Evolutionary conservation across 805 yeast species (phyloP), one percentile per base, ranked within the genome.

Genomic region (Wickerhamomyces bovis): DNA sequence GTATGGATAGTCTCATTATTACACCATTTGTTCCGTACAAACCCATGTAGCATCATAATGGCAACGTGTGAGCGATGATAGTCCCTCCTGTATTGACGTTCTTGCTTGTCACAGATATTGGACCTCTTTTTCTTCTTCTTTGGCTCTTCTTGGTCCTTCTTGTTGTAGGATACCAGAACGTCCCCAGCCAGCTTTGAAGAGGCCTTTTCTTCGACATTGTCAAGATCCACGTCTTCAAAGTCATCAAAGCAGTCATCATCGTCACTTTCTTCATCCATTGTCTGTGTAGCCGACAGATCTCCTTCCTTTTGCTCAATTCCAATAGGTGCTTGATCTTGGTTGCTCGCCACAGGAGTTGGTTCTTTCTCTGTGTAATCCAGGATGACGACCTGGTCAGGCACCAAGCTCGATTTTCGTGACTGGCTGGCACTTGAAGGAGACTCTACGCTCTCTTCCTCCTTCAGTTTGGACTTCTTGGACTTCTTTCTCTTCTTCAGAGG

Each of bases 1-100:
- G 54, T 44, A 16, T 73, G 69, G 0, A 86, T 57, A 3, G 52
- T 49, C 1, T 60, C 56, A 50, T 79, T 77, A 48, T 77, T 78
- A 50, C 89, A 75, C 97, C 97, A 90, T 7, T 66, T 53, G 60
- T 90, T 92, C 22, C 96, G 72, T 3, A 78, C 56, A 0, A 71
- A 70, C 0, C 89, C 94, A 60, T 87, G 95, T 2, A 75, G 60
- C 45, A 85, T 63, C 78, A 88, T 76, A 21, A 75, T 64, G 15
- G 77, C 68, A 2, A 92, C 54, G 48, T 78, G 75, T 44, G 76
- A 53, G 64, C 78, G 74, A 60, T 90, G 97, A 9, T 80, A 62
- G 0, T 62, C 52, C 41, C 71, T 69, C 18, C 97, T 66, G 39
- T 62, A 63, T 1, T 56, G 55, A 16, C 85, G 67, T 57, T 85